Base-by-base conservation (phyloP, 2,329 filamentous ascomycete species). In the Aspergillus pseudonomiae region DNA sequence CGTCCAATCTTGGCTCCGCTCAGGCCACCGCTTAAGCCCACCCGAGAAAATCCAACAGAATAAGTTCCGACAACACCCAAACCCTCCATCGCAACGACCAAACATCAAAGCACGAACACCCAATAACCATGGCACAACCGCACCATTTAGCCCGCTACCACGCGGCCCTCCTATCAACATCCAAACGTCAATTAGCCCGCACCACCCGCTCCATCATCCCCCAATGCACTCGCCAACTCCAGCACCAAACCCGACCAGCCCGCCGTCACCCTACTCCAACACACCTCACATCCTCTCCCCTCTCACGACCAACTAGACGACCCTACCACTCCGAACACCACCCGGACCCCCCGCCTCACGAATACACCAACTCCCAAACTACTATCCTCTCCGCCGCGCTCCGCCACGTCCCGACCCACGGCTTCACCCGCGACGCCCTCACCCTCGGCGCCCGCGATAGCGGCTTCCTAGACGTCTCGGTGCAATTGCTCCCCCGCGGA, bases 401-500 rank as follows among this genome's bases (percentile, higher is more conserved):
- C 26, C 76, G 80, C 34, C 91, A 96, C 76, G 88, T 98, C 11
- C 93, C 93, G 21, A 78, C 85, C 57, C 86, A 93, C 76, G 95
- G 95, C 75, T 99, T 98, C 84, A 92, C 92, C 0, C 81, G 84
- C 56, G 83, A 86, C 24, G 84, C 94, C 0, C 84, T 99, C 11
- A 86, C 87, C 50, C 85, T 91, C 26, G 95, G 94, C 65, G 92
- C 92, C 65, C 88, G 88, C 72, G 93, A 97, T 73, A 88, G 89
- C 21, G 93, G 94, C 52, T 97, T 94, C 76, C 88, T 93, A 59
- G 92, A 95, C 74, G 93, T 94, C 63, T 94, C 92, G 63, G 88
- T 91, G 11, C 94, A 93, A 73, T 82, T 97, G 24, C 88, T 99
- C 61, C 89, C 92, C 1, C 85, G 89, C 48, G 92, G 92, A 9